Evolutionary conservation across 129 eudicot species (phyloP).

Genomic region (Logfia minima): DNA sequence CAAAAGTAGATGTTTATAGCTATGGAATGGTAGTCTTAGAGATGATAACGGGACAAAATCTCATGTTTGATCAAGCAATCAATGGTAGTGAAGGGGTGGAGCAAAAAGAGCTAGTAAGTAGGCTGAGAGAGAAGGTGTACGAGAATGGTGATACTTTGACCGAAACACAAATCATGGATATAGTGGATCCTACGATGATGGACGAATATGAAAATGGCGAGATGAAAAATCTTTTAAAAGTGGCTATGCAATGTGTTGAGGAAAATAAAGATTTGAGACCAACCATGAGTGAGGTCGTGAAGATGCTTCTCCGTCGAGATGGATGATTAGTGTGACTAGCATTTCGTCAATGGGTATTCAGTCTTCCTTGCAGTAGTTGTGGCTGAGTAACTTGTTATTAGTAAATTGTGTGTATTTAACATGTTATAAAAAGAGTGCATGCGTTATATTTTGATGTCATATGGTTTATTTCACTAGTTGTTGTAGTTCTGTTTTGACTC

Average conservation of each 20-base stretch:
- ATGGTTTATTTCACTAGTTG: too few species aligned
- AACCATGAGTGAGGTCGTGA: constrained; percentile 40
- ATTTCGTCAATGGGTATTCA: not conserved
- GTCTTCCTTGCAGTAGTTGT: not conserved
- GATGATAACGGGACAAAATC: constrained; percentile 41
- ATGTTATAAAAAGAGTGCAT: not conserved
- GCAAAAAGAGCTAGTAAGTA: constrained; percentile 6
- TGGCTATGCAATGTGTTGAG: constrained; percentile 32
- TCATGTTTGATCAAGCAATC: not conserved
- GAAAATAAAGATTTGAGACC: constrained; percentile 35
- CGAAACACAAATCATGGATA: constrained; percentile 7
- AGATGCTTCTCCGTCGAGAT: constrained; percentile 29
- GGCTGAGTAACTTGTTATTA: not conserved
- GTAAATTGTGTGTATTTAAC: not conserved
- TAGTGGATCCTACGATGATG: constrained; percentile 23
- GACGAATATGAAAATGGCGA: constrained; percentile 15
- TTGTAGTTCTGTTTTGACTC: not conserved
- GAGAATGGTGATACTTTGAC: not conserved
- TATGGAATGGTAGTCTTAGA: constrained; percentile 46
- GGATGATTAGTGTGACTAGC: not conserved
- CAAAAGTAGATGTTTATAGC: constrained; percentile 53
- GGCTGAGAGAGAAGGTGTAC: constrained; percentile 33
- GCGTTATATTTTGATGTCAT: not conserved
- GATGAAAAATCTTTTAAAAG: constrained; percentile 15
- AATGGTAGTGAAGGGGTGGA: not conserved